Base-by-base conservation (phyloP, 2,329 filamentous ascomycete species). In the Alternaria triticimaculans region DNA sequence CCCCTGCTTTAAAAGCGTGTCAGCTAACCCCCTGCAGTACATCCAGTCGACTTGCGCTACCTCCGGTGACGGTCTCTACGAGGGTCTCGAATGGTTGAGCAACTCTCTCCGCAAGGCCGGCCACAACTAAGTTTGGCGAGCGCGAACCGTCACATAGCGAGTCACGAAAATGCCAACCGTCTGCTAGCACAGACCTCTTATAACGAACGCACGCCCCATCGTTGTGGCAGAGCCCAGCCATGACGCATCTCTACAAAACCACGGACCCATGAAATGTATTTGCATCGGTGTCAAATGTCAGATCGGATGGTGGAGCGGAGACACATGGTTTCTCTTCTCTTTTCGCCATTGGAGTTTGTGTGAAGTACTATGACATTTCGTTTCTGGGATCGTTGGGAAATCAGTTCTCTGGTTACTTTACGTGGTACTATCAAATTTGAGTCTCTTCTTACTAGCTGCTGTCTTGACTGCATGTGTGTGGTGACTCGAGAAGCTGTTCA, bases 11-110 rank as follows among this genome's bases (percentile, higher is more conserved):
- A 14, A 15, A 23, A 14, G 44, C 30, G n/a, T n/a, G 15, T 23
- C 20, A 48, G 64, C 75, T 79, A 65, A 78, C 67, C 64, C 51
- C 30, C 30, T 55, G 65, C 72, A 85, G 95, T 98, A 96, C 88
- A 98, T 98, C 85, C 95, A 98, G 94, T 97, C 95, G 72, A 98
- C 96, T 82, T 98, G 95, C 87, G 95, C 95, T 83, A 98, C 96
- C 76, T 97, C 94, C 73, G 95, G 95, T 89, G 96, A 98, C 84
- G 95, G 95, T 93, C 92, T 98, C 79, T 98, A 98, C 85, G 95
- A 98, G 87, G 95, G 95, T 90, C 93, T 98, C 79, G 94, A 85
- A 76, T 85, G 83, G 83, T 78, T 85, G 80, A 84, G 82, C 82
- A 85, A 84, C 80, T 84, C 83, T 67, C 83, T 85, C 76, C 83